Conservation (phyloP, 805 yeast genomes). For the Starmerella powellii region DNA sequence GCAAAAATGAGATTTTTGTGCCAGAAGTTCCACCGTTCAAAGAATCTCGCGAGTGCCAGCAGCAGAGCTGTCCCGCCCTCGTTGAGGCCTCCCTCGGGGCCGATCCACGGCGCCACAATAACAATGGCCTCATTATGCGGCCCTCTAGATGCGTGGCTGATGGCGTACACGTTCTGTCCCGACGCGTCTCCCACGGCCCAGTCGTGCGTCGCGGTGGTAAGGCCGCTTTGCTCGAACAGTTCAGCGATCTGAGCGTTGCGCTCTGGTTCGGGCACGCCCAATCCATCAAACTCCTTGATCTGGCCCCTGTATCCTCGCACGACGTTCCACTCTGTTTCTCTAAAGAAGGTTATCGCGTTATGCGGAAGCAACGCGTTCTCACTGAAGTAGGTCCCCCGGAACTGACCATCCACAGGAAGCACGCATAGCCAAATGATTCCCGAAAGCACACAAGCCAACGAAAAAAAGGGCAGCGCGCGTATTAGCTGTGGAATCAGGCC, state of each 20-base stretch:
- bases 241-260: constrained; percentile 32
- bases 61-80: constrained; percentile 70
- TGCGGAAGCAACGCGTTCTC: constrained; percentile 97
- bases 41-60: constrained; percentile 63
- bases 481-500: constrained; percentile 25
- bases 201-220: constrained; percentile 42
- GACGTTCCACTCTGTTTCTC: constrained; percentile 90
- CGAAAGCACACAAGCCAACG: constrained; percentile 23
- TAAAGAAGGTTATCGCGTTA: constrained; percentile 80
- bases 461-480: constrained; percentile 24
- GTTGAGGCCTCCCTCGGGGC: constrained; percentile 52
- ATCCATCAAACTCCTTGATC: constrained; percentile 31
- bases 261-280: constrained; percentile 17
- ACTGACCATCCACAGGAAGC: constrained; percentile 73
- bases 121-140: constrained; percentile 95
- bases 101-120: constrained; percentile 75
- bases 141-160: constrained; percentile 85
- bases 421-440: constrained; percentile 47
- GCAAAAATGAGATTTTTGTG: constrained; percentile 85
- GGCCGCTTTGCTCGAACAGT: constrained; percentile 66
- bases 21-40: constrained; percentile 83
- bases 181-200: constrained; percentile 24
- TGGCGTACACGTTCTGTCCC: constrained; percentile 42
- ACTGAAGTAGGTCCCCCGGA: constrained; percentile 69
- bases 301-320: constrained; percentile 73